Evolutionary conservation across 495 filamentous ascomycete species (phyloP).

Genomic region (Daldinia grandis): DNA sequence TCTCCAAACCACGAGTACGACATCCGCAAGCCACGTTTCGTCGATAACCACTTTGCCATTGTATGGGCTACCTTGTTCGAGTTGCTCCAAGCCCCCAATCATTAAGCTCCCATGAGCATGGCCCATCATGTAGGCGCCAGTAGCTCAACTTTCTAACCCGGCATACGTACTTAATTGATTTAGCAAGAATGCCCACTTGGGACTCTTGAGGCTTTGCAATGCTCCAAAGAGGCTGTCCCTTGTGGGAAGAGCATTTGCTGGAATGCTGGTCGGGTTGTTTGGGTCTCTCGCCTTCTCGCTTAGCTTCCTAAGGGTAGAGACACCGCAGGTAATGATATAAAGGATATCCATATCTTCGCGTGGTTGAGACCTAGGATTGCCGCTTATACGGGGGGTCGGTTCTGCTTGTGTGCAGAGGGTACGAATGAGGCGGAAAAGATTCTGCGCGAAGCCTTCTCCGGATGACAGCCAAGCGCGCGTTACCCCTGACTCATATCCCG

Average conservation of each 20-base stretch:
- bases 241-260: slow-evolving; percentile 70
- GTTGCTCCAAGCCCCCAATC: neutral
- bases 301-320: slow-evolving; percentile 73
- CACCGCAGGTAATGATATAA: slow-evolving; percentile 73
- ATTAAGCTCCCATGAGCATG: neutral
- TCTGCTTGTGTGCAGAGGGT: slow-evolving; percentile 69
- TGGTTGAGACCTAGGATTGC: slow-evolving; percentile 42
- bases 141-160: slow-evolving; percentile 60
- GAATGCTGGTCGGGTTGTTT: slow-evolving; percentile 63
- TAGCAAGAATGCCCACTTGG: slow-evolving; percentile 66
- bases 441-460: slow-evolving; percentile 83
- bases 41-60: neutral
- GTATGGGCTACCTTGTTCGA: slow-evolving; percentile 9
- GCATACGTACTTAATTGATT: slow-evolving; percentile 78
- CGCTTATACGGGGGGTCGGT: slow-evolving; percentile 48
- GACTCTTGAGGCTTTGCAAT: slow-evolving; percentile 63
- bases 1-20: slow-evolving; percentile 10
- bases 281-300: slow-evolving; percentile 76
- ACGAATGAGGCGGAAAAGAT: slow-evolving; percentile 75
- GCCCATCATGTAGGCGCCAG: neutral
- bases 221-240: slow-evolving; percentile 76
- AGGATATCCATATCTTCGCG: slow-evolving; percentile 57
- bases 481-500: slow-evolving; percentile 72
- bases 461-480: slow-evolving; percentile 86
- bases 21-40: slow-evolving; percentile 2